These are phyloP conservation scores for Lepidium sativum DNA, from an alignment of 345 rosid genomes.

Conservation along the genomic window DNA sequence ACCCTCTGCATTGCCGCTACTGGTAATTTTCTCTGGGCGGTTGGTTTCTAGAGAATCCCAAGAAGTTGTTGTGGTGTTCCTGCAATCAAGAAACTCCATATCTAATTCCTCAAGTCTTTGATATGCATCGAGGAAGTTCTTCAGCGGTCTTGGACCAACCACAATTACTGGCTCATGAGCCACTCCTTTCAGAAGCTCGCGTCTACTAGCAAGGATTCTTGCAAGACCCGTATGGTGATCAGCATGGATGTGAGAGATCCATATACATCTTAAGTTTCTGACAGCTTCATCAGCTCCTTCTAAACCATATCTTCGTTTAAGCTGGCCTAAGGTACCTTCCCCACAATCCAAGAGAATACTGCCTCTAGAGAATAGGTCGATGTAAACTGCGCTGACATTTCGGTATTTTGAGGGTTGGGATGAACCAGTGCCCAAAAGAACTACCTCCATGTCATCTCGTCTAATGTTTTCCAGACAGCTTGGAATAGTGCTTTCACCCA, in stretches of 20 bases:
- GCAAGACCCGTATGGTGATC: slow-evolving; percentile 95
- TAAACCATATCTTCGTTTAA: slow-evolving; percentile 84
- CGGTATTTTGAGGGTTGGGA: slow-evolving; percentile 96
- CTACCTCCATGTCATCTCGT: slow-evolving; percentile 88
- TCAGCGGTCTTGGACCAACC: slow-evolving; percentile 78
- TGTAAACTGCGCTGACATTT: slow-evolving; percentile 70
- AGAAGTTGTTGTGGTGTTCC: slow-evolving; percentile 55
- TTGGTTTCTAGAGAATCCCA: slow-evolving; percentile 46
- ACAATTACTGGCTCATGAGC: slow-evolving; percentile 79
- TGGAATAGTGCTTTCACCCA: slow-evolving; percentile 51
- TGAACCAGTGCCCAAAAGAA: slow-evolving; percentile 93
- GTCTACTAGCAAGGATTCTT: slow-evolving; percentile 75
- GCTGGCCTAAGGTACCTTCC: slow-evolving; percentile 94
- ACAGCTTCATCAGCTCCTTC: slow-evolving; percentile 75
- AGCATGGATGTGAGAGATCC: slow-evolving; percentile 99
- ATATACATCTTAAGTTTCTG: slow-evolving; percentile 61
- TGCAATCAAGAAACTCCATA: slow-evolving; percentile 86
- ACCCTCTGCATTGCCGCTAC: slow-evolving; percentile 14
- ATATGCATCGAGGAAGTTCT: slow-evolving; percentile 79
- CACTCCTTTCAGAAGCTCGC: slow-evolving; percentile 53
- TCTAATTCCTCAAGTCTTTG: slow-evolving; percentile 87
- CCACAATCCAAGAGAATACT: slow-evolving; percentile 88
- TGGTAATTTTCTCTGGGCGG: slow-evolving; percentile 19
- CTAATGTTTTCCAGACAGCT: slow-evolving; percentile 69
- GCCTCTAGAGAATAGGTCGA: slow-evolving; percentile 77